phyloP scores from a whole-genome alignment of 305 asterid genomes.

The Fraxinus platypoda region DNA sequence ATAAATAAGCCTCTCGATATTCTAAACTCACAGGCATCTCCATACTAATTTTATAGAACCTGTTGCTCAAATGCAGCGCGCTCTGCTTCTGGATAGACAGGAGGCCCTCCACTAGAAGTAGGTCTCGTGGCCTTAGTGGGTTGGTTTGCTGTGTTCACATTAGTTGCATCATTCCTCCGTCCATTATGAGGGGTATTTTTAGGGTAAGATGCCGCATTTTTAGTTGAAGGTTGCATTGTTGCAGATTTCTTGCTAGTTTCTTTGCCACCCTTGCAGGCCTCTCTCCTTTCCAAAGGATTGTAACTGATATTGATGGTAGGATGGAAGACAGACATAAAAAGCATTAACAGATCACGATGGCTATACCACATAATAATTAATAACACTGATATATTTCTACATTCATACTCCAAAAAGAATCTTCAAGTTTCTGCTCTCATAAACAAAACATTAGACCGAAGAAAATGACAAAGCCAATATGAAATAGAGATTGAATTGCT shows the following conservation, averaged over 20 bases:
- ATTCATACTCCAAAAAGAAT: background rate
- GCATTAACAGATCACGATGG: background rate
- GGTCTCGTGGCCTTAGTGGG: constrained; percentile 65
- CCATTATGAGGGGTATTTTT: constrained; percentile 49
- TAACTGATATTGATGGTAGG: constrained; percentile 47
- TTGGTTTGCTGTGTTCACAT: constrained; percentile 38
- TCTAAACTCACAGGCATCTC: background rate
- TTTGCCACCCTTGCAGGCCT: constrained; percentile 80
- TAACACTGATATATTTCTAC: background rate
- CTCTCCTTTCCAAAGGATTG: constrained; percentile 91
- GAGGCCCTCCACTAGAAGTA: constrained; percentile 57
- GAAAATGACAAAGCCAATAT: background rate
- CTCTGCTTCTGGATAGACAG: constrained; percentile 54
- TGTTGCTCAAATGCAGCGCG: constrained; percentile 60
- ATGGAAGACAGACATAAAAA: background rate
- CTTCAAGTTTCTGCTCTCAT: background rate
- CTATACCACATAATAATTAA: background rate
- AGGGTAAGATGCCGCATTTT: constrained; percentile 46
- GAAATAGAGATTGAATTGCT: background rate
- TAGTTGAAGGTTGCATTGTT: constrained; percentile 52
- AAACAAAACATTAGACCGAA: background rate
- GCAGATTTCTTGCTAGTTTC: constrained; percentile 71
- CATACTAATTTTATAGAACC: constrained; percentile 35
- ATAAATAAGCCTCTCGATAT: constrained; percentile 14
- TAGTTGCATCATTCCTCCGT: constrained; percentile 51